Percentiles rank a stretch among this genome's conserved stretches.
phyloP scores from a whole-genome alignment of 2,329 filamentous ascomycete species.

The Dactylellina sp. region DNA sequence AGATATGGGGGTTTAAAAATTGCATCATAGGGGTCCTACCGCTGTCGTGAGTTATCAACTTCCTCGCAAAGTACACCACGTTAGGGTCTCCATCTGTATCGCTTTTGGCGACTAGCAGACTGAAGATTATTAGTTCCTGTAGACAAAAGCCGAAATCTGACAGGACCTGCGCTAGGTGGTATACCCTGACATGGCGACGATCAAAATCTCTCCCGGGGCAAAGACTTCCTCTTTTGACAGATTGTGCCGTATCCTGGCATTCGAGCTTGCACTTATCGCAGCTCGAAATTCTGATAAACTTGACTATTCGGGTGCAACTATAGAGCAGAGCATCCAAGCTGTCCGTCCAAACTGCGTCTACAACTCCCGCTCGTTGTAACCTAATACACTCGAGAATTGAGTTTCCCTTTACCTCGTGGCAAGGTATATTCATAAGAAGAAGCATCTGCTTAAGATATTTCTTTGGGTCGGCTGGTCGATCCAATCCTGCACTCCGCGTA shows the following conservation, averaged over 20 bases:
- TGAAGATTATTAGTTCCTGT: background rate
- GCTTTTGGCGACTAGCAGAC: background rate
- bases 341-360: constrained; percentile 34
- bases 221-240: background rate
- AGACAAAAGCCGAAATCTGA: background rate
- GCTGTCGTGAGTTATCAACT: no score
- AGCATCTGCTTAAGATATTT: background rate
- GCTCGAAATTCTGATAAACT: background rate
- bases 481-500: background rate
- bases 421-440: background rate
- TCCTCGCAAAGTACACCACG: no score
- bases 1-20: no score
- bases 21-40: no score
- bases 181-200: background rate
- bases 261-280: background rate
- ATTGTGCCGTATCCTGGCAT: background rate
- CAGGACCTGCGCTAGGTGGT: background rate
- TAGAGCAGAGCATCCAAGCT: background rate
- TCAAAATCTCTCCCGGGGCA: background rate
- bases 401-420: background rate
- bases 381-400: constrained; percentile 18
- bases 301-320: background rate
- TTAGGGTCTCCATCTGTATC: background rate
- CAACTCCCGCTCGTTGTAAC: constrained; percentile 5
- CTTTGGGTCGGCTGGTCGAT: background rate